Base-by-base conservation (phyloP, 2,329 filamentous ascomycete genomes). In the Paracorniculantispora psalliotae region DNA sequence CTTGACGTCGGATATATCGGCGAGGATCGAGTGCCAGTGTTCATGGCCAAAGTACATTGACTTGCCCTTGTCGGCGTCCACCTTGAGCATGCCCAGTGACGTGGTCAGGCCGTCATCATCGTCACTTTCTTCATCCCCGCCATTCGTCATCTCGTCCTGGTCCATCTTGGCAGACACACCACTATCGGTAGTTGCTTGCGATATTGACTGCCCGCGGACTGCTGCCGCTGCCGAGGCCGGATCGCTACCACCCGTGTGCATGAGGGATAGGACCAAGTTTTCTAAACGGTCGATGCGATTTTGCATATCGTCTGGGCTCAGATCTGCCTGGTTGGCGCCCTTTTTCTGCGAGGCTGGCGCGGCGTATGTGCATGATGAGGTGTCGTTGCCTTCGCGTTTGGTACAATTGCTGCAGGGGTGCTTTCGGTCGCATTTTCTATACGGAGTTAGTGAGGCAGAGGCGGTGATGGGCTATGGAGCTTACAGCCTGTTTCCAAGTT, bases 261-360 rank as follows among this genome's bases (percentile, higher is more conserved):
- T 97, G 69, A 97, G 75, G 28, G 91, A 96, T 64, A 97, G 76
- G 62, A 97, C 93, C 72, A 97, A 78, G 66, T 90, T 89, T 81
- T 97, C 93, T 65, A 97, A 81, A 67, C 93, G 86, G 78, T 97
- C 92, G 76, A 97, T 97, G 72, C 94, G 89, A 71, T 96, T 96
- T 77, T 97, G 93, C 93, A 97, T 97, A 74, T 97, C 93, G 81
- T 96, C 92, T 52, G 93, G 91, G 66, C 74, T 85, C 57, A 81
- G 75, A 66, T 81, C 74, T 61, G 72, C 81, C 80, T 75, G 84
- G 75, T 76, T 82, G 73, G 87, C 83, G 68, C 78, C 86, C 80
- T 91, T 96, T 75, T 91, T 94, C 66, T 91, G 84, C 55, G 77
- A 78, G 33, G 79, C 74, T 39, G 85, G 87, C 54, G 86, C 81